Conservation (phyloP, 1,284 basidiomycete species). For the Kwoniella shivajii region DNA sequence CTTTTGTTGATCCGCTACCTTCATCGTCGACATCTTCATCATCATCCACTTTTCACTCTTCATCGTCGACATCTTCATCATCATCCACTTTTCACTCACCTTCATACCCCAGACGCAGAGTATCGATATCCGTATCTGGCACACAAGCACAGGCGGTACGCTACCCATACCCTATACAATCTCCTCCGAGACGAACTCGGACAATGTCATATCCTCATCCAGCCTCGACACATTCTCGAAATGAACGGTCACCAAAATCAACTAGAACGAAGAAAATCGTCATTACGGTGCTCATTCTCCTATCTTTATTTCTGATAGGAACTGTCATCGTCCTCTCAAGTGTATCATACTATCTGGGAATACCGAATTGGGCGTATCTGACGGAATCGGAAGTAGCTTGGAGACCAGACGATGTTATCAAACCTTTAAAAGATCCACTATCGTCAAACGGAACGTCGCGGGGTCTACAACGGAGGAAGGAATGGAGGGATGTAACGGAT, state of each 20-base stretch:
- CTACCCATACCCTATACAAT: not conserved
- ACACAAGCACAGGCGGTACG: not conserved
- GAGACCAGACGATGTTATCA: slow-evolving; percentile 48
- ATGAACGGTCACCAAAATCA: not conserved
- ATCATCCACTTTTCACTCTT: not conserved
- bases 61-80: slow-evolving; percentile 8
- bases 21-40: not conserved
- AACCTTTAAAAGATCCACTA: slow-evolving; percentile 20
- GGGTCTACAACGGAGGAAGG: slow-evolving; percentile 9
- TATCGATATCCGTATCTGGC: slow-evolving; percentile 12
- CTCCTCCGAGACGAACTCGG: slow-evolving; percentile 8
- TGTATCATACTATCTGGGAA: slow-evolving; percentile 85
- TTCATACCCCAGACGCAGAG: slow-evolving; percentile 11
- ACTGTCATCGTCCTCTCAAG: slow-evolving; percentile 90
- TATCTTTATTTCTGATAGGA: slow-evolving; percentile 82
- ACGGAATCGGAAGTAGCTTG: slow-evolving; percentile 74
- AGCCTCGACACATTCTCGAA: not conserved
- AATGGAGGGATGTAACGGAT: slow-evolving; percentile 22
- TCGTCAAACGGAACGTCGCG: not conserved
- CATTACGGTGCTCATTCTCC: slow-evolving; percentile 71
- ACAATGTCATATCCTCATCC: slow-evolving; percentile 15
- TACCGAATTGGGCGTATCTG: slow-evolving; percentile 75
- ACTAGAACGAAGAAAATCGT: slow-evolving; percentile 48
- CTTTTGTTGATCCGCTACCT: not conserved
- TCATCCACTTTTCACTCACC: not conserved